Evolutionary conservation across 768 basidiomycete species (phyloP), one percentile per base, ranked within the genome.

Genomic region (Kwoniella sp.): DNA sequence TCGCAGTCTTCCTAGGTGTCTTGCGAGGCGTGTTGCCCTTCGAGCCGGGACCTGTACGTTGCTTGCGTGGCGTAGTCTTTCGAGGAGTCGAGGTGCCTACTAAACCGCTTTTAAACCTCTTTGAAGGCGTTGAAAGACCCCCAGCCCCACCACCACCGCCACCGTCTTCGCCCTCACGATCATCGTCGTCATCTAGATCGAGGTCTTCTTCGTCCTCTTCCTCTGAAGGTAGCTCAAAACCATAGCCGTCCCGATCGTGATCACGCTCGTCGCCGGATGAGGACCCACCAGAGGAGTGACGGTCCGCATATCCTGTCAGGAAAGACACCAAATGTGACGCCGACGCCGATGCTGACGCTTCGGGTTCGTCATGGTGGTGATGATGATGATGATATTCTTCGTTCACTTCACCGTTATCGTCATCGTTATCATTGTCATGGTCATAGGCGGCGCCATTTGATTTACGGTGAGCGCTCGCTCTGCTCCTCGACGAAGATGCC

Each of bases 321-420:
- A 77, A 77, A 11, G 75, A 77, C 30, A 77, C 68, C 7, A 77
- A 65, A 50, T 77, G 75, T 0, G 75, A 77, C 22, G 73, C 73
- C 20, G 58, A 61, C 7, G 66, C 50, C 53, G 75, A 77, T 22
- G 73, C 73, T 23, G 58, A 61, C 7, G 66, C 50, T 55, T 67
- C 47, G 59, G 63, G 61, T 17, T 67, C 64, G 11, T 48, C 65
- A 9, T 57, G 54, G 15, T 22, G 38, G 28, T 63, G 37, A 1
- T 13, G 56, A 25, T 9, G n/a, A n/a, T n/a, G n/a, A n/a, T n/a
- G n/a, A n/a, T n/a, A n/a, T n/a, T n/a, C n/a, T n/a, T n/a, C n/a
- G n/a, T n/a, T n/a, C n/a, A n/a, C n/a, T 12, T 48, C 47, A 7
- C 20, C 20, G 20, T 48, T 8, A 7, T 37, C 34, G 34, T 37